Conservation (phyloP, 2,329 filamentous ascomycete genomes). For the Pseudogymnoascus verrucosus region DNA sequence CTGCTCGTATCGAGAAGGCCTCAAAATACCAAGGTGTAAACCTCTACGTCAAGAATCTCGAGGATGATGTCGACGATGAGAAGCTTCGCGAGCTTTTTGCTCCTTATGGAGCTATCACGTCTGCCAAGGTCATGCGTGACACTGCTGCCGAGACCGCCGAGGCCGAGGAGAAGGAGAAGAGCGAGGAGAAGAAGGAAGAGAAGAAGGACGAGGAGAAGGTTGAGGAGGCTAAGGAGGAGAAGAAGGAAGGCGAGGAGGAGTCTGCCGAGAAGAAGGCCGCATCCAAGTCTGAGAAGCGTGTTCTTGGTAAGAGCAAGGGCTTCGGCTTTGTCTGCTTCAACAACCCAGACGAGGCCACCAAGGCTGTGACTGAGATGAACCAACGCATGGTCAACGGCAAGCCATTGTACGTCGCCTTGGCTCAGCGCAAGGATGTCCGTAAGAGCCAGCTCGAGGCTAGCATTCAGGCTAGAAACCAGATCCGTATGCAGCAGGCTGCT, state of each 20-base stretch:
- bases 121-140: slow-evolving; percentile 98
- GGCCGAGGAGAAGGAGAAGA: slow-evolving; percentile 39
- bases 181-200: slow-evolving; percentile 42
- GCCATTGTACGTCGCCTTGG: slow-evolving; percentile 94
- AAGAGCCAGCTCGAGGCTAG: slow-evolving; percentile 99
- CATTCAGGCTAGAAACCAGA: slow-evolving; percentile 97
- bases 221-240: slow-evolving; percentile 36
- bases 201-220: slow-evolving; percentile 36
- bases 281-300: slow-evolving; percentile 46
- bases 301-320: slow-evolving; percentile 96
- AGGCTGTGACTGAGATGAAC: slow-evolving; percentile 99
- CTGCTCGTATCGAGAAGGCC: slow-evolving; percentile 93
- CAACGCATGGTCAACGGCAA: slow-evolving; percentile 97
- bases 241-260: slow-evolving; percentile 43
- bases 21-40: slow-evolving; percentile 99
- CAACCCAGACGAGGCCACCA: slow-evolving; percentile 97
- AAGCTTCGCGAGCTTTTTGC: slow-evolving; percentile 92
- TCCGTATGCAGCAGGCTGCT: slow-evolving; percentile 95
- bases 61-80: slow-evolving; percentile 94
- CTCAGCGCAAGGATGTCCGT: slow-evolving; percentile 98
- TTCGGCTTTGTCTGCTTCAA: slow-evolving; percentile 99
- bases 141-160: slow-evolving; percentile 46
- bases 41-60: slow-evolving; percentile 98
- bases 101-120: slow-evolving; percentile 90
- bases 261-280: slow-evolving; percentile 43